Percentiles rank a stretch among this genome's conserved stretches.
Conservation (phyloP, 163 green algal genomes). For the Prototheca stagnorum region DNA sequence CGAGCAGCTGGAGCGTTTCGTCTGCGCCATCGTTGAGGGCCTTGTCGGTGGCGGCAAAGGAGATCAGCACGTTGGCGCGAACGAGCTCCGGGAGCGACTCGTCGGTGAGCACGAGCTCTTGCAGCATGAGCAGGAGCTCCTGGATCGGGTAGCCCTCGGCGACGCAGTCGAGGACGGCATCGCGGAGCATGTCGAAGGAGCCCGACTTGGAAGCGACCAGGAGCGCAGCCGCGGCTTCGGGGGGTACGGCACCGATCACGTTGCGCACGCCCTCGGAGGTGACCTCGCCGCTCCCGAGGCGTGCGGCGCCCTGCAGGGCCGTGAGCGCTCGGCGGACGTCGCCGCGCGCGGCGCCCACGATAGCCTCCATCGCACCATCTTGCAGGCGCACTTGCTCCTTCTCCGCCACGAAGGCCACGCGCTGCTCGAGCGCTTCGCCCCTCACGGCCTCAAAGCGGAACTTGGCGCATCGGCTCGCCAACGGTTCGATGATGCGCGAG, state of each 20-base stretch:
- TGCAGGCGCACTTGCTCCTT: no score
- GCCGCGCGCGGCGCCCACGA: slow-evolving; percentile 46
- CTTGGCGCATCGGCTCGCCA: slow-evolving; percentile 74
- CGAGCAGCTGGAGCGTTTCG: slow-evolving; percentile 77
- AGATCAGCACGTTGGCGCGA: slow-evolving; percentile 20
- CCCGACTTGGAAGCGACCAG: slow-evolving; percentile 24
- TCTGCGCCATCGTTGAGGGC: slow-evolving; percentile 67
- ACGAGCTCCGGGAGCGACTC: neutral
- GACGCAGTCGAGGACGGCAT: slow-evolving; percentile 45
- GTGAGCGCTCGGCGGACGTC: slow-evolving; percentile 89
- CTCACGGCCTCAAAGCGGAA: slow-evolving; percentile 87
- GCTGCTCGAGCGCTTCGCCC: slow-evolving; percentile 52
- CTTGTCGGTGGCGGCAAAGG: slow-evolving; percentile 62
- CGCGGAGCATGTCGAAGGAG: slow-evolving; percentile 30
- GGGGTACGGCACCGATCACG: slow-evolving; percentile 59
- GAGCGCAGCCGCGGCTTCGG: slow-evolving; percentile 28
- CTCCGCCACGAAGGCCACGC: no score
- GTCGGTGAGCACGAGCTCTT: slow-evolving; percentile 22
- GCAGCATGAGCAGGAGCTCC: slow-evolving; percentile 68
- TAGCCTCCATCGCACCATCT: slow-evolving; percentile 34
- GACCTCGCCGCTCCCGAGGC: slow-evolving; percentile 18
- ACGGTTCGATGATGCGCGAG: slow-evolving; percentile 87
- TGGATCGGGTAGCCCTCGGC: slow-evolving; percentile 67
- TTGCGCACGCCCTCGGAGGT: slow-evolving; percentile 41
- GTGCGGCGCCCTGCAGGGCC: slow-evolving; percentile 64